phyloP scores from a whole-genome alignment of 2,329 filamentous ascomycete species.

The Cercospora canescens region DNA sequence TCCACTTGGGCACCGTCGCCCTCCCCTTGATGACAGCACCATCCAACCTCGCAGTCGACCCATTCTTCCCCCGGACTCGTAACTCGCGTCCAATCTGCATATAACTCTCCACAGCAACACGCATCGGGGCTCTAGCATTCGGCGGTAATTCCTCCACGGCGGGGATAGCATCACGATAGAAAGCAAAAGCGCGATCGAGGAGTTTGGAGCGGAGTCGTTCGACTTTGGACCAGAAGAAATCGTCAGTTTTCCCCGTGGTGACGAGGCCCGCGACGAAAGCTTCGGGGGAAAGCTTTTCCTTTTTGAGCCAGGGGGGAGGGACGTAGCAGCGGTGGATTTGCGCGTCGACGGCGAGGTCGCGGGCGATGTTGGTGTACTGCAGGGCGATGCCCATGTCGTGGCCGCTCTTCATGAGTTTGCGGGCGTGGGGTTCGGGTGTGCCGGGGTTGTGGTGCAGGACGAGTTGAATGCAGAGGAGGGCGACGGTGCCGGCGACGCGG shows the following conservation, averaged over 20 bases:
- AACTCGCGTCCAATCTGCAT: conserved; percentile 73
- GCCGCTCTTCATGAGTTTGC: conserved; percentile 57
- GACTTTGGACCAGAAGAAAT: conserved; percentile 50
- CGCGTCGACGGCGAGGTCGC: conserved; percentile 70
- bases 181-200: conserved; percentile 60
- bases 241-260: conserved; percentile 26
- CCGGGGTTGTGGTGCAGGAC: conserved; percentile 60
- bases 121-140: conserved; percentile 62
- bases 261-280: conserved; percentile 50
- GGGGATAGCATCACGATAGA: conserved; percentile 57
- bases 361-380: conserved; percentile 76
- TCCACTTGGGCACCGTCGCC: conserved; percentile 49
- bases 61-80: too few relatives aligned
- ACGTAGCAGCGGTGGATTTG: conserved; percentile 67
- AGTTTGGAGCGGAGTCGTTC: conserved; percentile 55
- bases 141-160: conserved; percentile 63
- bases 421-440: conserved; percentile 32
- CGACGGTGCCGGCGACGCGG: conserved; percentile 72
- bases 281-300: conserved; percentile 55
- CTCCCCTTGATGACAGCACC: conserved; percentile 42
- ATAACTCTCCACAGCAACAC: conserved; percentile 72
- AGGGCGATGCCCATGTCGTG: conserved; percentile 69
- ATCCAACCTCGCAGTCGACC: too few relatives aligned
- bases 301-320: conserved; percentile 63
- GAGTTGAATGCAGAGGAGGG: conserved; percentile 66